Evolutionary conservation across 139 green algal genomes (phyloP).

Genomic region (Chlamydomonas sphaeroides): DNA sequence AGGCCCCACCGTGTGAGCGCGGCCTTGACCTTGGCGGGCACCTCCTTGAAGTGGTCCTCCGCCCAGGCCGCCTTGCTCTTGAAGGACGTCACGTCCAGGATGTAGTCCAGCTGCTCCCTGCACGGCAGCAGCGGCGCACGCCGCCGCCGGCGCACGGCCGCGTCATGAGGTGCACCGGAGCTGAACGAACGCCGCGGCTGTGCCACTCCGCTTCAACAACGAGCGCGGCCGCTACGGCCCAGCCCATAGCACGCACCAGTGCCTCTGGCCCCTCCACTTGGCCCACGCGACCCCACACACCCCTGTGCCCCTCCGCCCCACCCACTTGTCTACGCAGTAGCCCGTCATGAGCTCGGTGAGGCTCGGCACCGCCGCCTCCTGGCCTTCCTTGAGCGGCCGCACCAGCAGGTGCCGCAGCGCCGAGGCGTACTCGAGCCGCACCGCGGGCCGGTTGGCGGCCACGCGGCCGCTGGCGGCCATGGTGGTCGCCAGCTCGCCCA

Average conservation of each 20-base stretch:
- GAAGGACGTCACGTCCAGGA: constrained; percentile 89
- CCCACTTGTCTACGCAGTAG: constrained; percentile 48
- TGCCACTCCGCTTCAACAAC: too few relatives aligned
- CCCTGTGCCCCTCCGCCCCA: background rate
- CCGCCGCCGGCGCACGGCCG: too few relatives aligned
- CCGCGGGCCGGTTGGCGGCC: background rate
- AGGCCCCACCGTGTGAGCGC: constrained; percentile 77
- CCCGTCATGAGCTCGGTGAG: constrained; percentile 68
- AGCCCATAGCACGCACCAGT: too few relatives aligned
- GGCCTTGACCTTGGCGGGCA: constrained; percentile 80
- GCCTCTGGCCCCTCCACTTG: too few relatives aligned
- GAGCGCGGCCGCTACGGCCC: too few relatives aligned
- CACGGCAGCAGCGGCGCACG: too few relatives aligned
- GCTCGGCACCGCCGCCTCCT: constrained; percentile 74
- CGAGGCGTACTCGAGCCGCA: constrained; percentile 85
- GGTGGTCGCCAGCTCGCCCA: constrained; percentile 88
- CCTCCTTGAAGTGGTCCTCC: constrained; percentile 77
- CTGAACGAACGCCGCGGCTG: too few relatives aligned
- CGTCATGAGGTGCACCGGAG: too few relatives aligned
- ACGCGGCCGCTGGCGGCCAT: constrained; percentile 67
- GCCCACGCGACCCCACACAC: too few relatives aligned
- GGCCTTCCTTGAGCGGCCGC: constrained; percentile 59
- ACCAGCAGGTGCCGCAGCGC: constrained; percentile 70
- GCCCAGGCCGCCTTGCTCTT: constrained; percentile 81
- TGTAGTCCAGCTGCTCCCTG: constrained; percentile 70